These are phyloP conservation scores for Tritrichomonas foetus DNA, from an alignment of 208 protist species.

Conservation along the genomic window DNA sequence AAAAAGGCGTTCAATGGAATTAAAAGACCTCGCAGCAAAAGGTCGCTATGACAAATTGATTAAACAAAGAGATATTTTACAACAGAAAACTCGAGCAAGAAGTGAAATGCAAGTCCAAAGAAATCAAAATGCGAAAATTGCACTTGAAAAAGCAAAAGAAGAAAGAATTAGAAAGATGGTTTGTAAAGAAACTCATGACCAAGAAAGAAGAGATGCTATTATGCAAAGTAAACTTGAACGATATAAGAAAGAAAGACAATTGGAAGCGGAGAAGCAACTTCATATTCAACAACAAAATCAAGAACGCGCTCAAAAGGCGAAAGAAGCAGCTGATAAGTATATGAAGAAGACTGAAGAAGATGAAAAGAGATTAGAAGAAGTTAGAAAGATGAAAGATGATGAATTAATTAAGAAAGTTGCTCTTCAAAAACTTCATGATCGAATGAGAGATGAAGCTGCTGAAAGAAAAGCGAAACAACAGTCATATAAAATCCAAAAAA, in stretches of 20 bases:
- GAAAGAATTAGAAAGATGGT: neutral
- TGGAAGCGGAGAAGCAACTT: neutral
- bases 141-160: neutral
- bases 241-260: neutral
- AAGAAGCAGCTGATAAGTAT: neutral
- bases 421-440: neutral
- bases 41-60: neutral
- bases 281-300: neutral
- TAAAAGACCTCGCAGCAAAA: neutral
- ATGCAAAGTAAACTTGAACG: neutral
- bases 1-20: neutral
- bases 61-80: neutral
- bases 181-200: neutral
- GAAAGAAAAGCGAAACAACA: neutral
- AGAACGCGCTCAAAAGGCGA: neutral
- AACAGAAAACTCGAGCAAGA: neutral
- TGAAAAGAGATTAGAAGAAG: neutral
- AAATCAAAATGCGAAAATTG: neutral
- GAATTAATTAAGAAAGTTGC: neutral
- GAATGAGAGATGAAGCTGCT: constrained; percentile 15
- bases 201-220: constrained; percentile 17
- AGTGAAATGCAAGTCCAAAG: neutral
- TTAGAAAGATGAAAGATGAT: neutral
- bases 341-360: neutral
- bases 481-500: neutral